Evolutionary conservation across 352 stramenopile genomes (phyloP).

Genomic region (Globisporangium nagaii): DNA sequence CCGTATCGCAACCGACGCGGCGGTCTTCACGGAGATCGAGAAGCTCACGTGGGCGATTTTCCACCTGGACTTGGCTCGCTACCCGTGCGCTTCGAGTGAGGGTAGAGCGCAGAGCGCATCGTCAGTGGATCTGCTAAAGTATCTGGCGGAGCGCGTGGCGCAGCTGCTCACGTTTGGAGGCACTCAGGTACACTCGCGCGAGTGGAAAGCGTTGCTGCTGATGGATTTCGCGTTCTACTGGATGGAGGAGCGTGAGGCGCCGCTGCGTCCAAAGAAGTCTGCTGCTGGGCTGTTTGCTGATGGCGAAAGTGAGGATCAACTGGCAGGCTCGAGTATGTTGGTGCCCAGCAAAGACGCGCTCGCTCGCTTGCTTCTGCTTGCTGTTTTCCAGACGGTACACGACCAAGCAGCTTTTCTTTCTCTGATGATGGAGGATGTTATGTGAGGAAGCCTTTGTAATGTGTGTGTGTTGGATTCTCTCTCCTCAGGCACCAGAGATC

Average conservation of each 20-base stretch:
- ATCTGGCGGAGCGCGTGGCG: slow-evolving; percentile 27
- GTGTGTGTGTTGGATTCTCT: neutral
- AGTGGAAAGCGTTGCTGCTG: slow-evolving; percentile 76
- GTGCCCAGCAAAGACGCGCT: slow-evolving; percentile 2
- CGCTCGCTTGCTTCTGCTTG: slow-evolving; percentile 11
- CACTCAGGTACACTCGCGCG: slow-evolving; percentile 50
- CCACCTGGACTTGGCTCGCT: slow-evolving; percentile 1
- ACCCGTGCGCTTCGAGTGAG: neutral
- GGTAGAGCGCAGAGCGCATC: neutral
- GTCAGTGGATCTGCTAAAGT: slow-evolving; percentile 18
- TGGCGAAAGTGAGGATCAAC: neutral
- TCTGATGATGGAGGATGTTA: neutral
- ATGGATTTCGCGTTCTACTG: slow-evolving; percentile 70
- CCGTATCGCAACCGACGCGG: slow-evolving; percentile 42
- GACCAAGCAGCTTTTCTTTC: neutral
- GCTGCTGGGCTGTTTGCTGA: neutral
- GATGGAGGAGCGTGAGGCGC: slow-evolving; percentile 23
- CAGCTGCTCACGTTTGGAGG: slow-evolving; percentile 58
- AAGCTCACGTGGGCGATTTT: slow-evolving; percentile 28
- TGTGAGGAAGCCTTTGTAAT: neutral
- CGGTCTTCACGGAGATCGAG: slow-evolving; percentile 40
- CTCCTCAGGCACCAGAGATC: slow-evolving; percentile 36
- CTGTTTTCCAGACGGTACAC: slow-evolving; percentile 15
- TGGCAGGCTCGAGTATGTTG: neutral
- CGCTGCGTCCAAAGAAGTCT: neutral